Evolutionary conservation across 2,329 filamentous ascomycete species (phyloP), one percentile per base, ranked within the genome.

Genomic region (Capronia coronata): DNA sequence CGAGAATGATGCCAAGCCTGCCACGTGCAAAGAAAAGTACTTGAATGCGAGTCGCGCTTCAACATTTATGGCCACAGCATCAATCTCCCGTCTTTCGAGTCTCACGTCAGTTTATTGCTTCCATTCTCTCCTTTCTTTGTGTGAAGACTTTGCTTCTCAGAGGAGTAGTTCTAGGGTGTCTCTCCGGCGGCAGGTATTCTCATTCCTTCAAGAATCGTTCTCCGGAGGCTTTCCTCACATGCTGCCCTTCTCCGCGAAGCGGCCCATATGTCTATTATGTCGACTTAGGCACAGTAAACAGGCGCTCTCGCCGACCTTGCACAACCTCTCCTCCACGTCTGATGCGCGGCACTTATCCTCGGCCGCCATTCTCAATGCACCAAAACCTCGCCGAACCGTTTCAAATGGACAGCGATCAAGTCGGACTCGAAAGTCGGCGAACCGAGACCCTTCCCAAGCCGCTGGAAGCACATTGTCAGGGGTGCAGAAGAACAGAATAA

Each of bases 221-320:
- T 32, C 29, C 29, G 29, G 6, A 19, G 23, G 40, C 14, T 43
- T 14, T 19, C 16, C 27, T 48, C 52, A 51, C 46, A 54, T 54
- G 52, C 52, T 51, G 27, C 48, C 52, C 37, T 45, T 49, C 23
- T 37, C 44, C 34, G 40, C 46, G 34, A 44, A 44, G 45, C 48
- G 42, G 38, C 43, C 43, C 46, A 38, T 48, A 50, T 50, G 52
- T 51, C 48, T 46, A 48, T 39, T 42, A 51, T 54, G 41, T 51
- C 52, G 45, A 37, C 38, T 45, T 23, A 37, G 39, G 25, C 23
- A 25, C 16, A 29, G n/a, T 14, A 11, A 23, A 43, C 40, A 32
- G 25, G 10, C 14, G 16, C 3, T 29, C 14, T 10, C 25, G 19
- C 16, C 25, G 25, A 8, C 19, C 3, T 9, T 25, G 14, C 25